Percentiles rank a stretch among this genome's conserved stretches.
Conservation (phyloP, 176 grass and related monocot genomes). For the Aegilops bicornis region DNA sequence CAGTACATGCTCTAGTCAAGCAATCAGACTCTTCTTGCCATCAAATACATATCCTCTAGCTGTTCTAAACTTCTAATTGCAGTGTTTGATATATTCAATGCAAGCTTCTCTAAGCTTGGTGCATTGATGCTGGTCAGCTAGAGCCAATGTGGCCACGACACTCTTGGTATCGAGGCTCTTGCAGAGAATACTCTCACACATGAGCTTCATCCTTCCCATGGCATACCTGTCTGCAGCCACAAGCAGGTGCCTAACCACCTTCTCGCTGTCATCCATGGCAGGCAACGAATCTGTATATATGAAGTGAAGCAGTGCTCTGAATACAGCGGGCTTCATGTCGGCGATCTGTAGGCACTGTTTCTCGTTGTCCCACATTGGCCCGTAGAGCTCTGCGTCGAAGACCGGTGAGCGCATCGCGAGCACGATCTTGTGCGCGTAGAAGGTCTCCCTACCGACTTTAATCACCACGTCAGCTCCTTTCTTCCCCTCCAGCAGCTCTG, state of each 20-base stretch:
- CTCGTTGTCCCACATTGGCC: not conserved
- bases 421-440: not conserved
- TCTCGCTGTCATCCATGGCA: not conserved
- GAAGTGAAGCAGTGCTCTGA: not conserved
- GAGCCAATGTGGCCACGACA: not conserved
- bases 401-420: not conserved
- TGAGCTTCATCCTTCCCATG: not conserved
- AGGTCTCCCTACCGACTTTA: not conserved
- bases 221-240: not conserved
- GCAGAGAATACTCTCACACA: not conserved
- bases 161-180: not conserved
- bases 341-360: not conserved
- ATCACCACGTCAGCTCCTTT: not conserved
- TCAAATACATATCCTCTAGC: too few species aligned
- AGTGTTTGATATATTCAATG: not conserved
- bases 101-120: not conserved
- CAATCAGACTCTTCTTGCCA: too few species aligned
- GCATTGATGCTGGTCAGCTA: not conserved
- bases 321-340: not conserved
- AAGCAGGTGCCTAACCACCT: not conserved
- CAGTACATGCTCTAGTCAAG: too few species aligned
- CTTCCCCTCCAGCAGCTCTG: not conserved
- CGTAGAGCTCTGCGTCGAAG: not conserved
- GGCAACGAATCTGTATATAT: not conserved
- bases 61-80: not conserved